A percentile compares a stretch with the other conserved stretches of the same genome.
These are phyloP conservation scores for Leccinum disarticulatum DNA, from an alignment of 768 basidiomycete genomes.

Conservation along the genomic window DNA sequence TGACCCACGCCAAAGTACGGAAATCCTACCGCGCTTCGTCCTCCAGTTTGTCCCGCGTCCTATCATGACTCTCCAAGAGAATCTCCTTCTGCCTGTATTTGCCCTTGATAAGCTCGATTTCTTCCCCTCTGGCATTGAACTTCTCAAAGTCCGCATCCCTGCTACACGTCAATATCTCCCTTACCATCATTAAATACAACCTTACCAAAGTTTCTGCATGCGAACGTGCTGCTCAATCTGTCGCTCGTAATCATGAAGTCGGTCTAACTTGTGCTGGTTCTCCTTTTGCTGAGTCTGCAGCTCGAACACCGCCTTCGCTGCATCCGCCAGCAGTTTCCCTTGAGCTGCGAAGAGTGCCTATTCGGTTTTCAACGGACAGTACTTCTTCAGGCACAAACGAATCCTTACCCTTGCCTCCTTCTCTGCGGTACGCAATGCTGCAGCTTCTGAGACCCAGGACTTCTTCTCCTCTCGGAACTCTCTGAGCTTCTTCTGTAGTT, in stretches of 20 bases:
- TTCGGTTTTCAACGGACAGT: not conserved
- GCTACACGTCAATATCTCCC: constrained; percentile 11
- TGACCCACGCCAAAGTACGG: constrained; percentile 2
- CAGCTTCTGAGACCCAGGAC: constrained; percentile 70
- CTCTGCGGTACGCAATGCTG: constrained; percentile 63
- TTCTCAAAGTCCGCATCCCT: constrained; percentile 78
- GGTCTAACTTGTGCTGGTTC: constrained; percentile 76
- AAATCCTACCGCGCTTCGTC: constrained; percentile 54
- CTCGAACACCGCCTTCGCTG: constrained; percentile 64
- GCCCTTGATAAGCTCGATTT: constrained; percentile 55
- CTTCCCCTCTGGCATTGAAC: constrained; percentile 62
- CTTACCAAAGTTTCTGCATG: constrained; percentile 77
- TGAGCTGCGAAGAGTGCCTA: constrained; percentile 72
- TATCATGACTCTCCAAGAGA: constrained; percentile 57
- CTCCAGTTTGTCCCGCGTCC: constrained; percentile 53
- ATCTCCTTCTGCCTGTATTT: constrained; percentile 67
- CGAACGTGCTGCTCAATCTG: constrained; percentile 81
- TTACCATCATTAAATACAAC: constrained; percentile 1
- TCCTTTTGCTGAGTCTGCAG: constrained; percentile 77
- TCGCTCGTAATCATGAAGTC: constrained; percentile 81
- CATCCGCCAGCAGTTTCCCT: constrained; percentile 65
- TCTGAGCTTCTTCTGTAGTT: constrained; percentile 74
- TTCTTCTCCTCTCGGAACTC: constrained; percentile 80
- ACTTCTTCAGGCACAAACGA: not conserved
- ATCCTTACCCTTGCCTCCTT: constrained; percentile 62